Evolutionary conservation across 23 red algal genomes (phyloP).

Genomic region (Agarophyton chilense): DNA sequence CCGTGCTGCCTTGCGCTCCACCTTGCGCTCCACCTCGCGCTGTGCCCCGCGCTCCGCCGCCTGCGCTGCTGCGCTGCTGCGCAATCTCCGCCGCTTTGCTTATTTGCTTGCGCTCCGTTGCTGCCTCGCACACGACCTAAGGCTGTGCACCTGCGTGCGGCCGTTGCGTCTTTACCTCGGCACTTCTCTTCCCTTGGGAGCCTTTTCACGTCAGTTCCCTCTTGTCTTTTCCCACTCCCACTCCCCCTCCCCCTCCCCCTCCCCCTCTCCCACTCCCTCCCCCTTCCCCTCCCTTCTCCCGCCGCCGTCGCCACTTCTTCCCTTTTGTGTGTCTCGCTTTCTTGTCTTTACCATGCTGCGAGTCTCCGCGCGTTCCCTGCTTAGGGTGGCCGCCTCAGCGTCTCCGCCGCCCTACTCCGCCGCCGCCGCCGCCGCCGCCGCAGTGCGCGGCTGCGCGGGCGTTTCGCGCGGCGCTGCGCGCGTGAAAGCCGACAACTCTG

Average conservation of each 20-base stretch:
- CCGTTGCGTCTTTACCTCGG: no score
- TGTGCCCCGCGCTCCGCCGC: neutral
- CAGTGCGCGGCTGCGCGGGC: neutral
- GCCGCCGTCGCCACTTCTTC: neutral
- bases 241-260: neutral
- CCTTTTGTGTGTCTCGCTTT: neutral
- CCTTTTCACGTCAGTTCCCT: no score
- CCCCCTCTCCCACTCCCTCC: neutral
- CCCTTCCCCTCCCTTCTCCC: neutral
- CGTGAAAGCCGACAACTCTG: neutral
- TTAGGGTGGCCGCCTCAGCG: neutral
- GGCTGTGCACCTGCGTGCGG: no score
- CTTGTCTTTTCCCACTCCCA: neutral
- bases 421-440: neutral
- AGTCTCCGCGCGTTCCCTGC: neutral
- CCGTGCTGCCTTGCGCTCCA: neutral
- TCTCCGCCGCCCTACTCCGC: neutral
- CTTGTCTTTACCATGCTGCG: neutral
- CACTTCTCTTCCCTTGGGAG: no score
- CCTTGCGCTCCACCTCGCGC: neutral
- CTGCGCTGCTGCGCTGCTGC: neutral
- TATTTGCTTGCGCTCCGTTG: no score
- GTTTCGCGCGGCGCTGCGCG: neutral
- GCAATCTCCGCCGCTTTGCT: slow-evolving; percentile 10
- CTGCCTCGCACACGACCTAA: no score